Percentiles rank a stretch among this genome's conserved stretches.
Evolutionary conservation across 176 grass and related monocot genomes (phyloP).

Genomic region (Oryza brachyantha): DNA sequence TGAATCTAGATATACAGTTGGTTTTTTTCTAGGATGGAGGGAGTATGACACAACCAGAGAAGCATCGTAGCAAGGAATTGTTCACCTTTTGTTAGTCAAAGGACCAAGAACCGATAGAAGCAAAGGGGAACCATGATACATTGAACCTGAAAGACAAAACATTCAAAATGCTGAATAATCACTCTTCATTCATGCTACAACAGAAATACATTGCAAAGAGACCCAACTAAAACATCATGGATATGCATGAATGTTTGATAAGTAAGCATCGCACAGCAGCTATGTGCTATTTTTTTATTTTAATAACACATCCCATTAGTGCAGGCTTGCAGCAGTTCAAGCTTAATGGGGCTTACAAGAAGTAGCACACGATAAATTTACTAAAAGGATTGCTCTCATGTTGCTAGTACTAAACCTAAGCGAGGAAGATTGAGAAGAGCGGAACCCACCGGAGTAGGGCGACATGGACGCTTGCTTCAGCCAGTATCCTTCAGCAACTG

Average conservation of each 20-base stretch:
- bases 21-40: too few relatives aligned
- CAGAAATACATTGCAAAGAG: conserved; percentile 1
- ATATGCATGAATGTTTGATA: conserved; percentile 1
- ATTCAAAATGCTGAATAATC: background rate
- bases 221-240: background rate
- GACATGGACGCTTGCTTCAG: conserved; percentile 87
- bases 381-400: background rate
- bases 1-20: too few relatives aligned
- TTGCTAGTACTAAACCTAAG: background rate
- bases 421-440: background rate
- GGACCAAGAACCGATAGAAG: conserved; percentile 76
- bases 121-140: conserved; percentile 96
- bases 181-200: background rate
- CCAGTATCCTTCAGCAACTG: conserved; percentile 97
- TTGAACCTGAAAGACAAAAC: conserved; percentile 70
- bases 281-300: background rate
- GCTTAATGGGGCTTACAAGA: background rate
- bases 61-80: background rate
- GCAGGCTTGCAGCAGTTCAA: background rate
- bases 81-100: conserved; percentile 66
- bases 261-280: background rate
- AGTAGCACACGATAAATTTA: background rate
- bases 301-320: background rate
- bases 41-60: background rate
- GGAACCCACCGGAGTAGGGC: conserved; percentile 68